Base-by-base conservation (phyloP, 2,329 filamentous ascomycete species). In the Phialophora tarda region DNA sequence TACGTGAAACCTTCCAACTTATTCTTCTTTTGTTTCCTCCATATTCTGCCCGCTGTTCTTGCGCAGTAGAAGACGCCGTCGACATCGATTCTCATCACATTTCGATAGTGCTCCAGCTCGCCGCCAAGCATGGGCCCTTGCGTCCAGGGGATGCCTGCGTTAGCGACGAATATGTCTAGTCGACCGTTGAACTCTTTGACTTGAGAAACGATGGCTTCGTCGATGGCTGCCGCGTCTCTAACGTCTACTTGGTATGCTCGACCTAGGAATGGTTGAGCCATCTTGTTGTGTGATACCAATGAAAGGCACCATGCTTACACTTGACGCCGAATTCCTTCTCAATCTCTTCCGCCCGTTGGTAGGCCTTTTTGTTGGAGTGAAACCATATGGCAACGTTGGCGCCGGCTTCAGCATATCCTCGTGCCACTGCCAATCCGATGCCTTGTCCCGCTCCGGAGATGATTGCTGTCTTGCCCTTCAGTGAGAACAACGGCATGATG, bases 51-150 rank as follows among this genome's bases (percentile, higher is more conserved):
- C 0, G 90, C 90, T 0, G 86, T 88, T 73, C 85, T 85, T 44
- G 90, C 91, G 74, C 88, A 91, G 83, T 91, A 94, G 79, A 90
- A 92, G 47, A 89, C 89, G 59, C 90, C 89, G 76, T 92, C 89
- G 14, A 94, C 78, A 77, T 95, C 91, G 58, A 90, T 89, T 55
- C 82, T 80, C 71, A 92, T 83, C 47, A 94, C 89, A 67, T 87
- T 85, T 58, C 83, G 83, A 79, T 91, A 91, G 73, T 87, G 85
- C 21, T 87, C 84, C 21, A 88, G 75, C n/a, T 65, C 54, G 26
- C 88, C 89, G 68, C 91, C 88, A 41, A 91, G 82, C 75, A 90
- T 87, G 8, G 87, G 76, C 0, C 89, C 89, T 66, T 91, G 83
- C 1, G 85, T 88, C 90, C 90, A 93, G 0, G 88, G 84, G 61